Base-by-base conservation (phyloP, 768 basidiomycete species). In the Russula sp. region DNA sequence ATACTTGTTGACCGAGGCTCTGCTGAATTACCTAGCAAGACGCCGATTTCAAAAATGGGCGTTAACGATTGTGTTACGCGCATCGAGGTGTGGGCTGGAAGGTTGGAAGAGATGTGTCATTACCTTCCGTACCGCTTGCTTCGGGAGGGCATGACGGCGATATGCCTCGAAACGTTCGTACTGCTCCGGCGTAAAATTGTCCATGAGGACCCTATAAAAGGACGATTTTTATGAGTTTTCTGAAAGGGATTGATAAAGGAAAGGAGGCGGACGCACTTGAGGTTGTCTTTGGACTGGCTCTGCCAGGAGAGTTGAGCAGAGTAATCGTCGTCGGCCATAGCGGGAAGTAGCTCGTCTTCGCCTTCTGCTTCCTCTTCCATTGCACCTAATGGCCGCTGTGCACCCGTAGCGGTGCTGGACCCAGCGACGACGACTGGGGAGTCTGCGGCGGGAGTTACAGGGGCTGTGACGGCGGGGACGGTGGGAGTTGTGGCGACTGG, bases 91-190 rank as follows among this genome's bases (percentile, higher is more conserved):
- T 22, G 8, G 20, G 34, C 22, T 42, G 35, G 59, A 39, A 57
- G 22, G 8, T 48, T 14, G 56, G 16, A 39, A 3, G 9, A 27
- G 6, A 18, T 22, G 57, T 37, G 11, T 70, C 76, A 14, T 48
- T 62, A 87, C 92, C 79, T 88, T 92, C 32, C 91, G 77, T 2
- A 95, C 88, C 22, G 85, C 86, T 68, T 88, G 87, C 70, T 94
- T 94, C 1, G 89, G 87, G 20, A 95, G 74, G 1, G 89, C 90
- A 68, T 91, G 88, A 20, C 93, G 80, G 61, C 91, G 77, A 72
- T 94, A 95, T 0, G 89, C 88, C 69, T 95, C 93, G 67, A 94
- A 95, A 1, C 93, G 82, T 49, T 94, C 91, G 70, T 93, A 91
- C 71, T 95, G 93, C 14, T 79, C 84, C 2, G 86, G 81, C 64